Evolutionary conservation across 2,329 filamentous ascomycete genomes (phyloP), one percentile per base, ranked within the genome.

Genomic region (Pezicula radicicola): DNA sequence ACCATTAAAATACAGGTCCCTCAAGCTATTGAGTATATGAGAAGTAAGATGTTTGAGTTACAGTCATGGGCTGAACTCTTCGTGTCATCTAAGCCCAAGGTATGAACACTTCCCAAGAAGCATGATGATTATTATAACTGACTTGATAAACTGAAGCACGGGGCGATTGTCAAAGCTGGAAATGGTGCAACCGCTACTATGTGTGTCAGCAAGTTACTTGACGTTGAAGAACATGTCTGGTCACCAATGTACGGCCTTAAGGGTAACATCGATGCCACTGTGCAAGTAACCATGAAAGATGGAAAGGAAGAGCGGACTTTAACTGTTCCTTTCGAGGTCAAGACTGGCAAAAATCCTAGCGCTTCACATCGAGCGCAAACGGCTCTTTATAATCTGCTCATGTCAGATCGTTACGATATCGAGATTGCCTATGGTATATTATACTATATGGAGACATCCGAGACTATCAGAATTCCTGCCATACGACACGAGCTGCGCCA

Each of bases 191-290:
- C 85, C 59, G 83, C 87, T 10, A 87, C 80, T 52, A 86, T 97
- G 80, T 91, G 89, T 60, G 85, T 99, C 60, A 95, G 87, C 63
- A 99, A 97, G 66, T 76, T 99, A 27, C 85, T 99, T 13, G 94
- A 97, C 66, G 89, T 99, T 9, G 94, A 99, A 68, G 94, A 99
- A 69, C 94, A 97, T 66, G 85, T 99, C 27, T 99, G 94, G 94
- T 97, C 93, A 6, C 94, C 94, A 0, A 93, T 91, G 83, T 99
- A 96, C 66, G 94, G 94, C 0, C 76, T 99, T 15, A 99, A 99
- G 69, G 94, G 94, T 28, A 99, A 97, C 62, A 94, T 99, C 54
- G 94, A 99, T 71, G 94, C 94, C 27, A 97, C 94, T 0, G 89
- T 99, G 1, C 90, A 99, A 72, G 88, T 94, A 15, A 83, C 81